phyloP scores from a whole-genome alignment of 495 filamentous ascomycete genomes.

The Articulospora tetracladia region DNA sequence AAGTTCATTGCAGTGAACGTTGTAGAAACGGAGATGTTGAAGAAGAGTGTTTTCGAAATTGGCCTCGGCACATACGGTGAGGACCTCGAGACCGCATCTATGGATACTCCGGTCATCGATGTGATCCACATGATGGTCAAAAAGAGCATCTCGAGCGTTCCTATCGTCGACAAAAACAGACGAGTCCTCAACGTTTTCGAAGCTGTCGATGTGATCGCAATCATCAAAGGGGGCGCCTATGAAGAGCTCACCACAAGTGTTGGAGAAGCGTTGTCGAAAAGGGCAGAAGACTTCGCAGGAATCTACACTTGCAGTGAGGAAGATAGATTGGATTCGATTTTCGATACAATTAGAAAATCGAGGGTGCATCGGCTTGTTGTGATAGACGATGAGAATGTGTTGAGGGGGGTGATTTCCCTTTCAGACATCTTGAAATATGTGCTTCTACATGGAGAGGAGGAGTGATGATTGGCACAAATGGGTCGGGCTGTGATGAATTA shows the following conservation, averaged over 20 bases:
- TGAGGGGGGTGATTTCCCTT: conserved; percentile 87
- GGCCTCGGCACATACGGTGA: conserved; percentile 74
- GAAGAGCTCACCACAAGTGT: conserved; percentile 85
- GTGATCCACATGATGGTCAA: conserved; percentile 94
- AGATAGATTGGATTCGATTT: conserved; percentile 91
- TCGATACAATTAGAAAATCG: conserved; percentile 93
- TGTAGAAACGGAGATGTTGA: conserved; percentile 79
- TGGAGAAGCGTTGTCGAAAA: conserved; percentile 84
- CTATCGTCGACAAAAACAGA: conserved; percentile 82
- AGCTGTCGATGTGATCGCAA: conserved; percentile 91
- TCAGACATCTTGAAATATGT: conserved; percentile 97
- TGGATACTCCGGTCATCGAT: conserved; percentile 92
- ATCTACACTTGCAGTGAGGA: conserved; percentile 94
- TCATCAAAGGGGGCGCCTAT: conserved; percentile 91
- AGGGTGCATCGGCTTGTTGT: conserved; percentile 90
- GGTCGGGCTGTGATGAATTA: conserved; percentile 16
- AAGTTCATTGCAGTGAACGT: conserved; percentile 99
- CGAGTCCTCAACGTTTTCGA: conserved; percentile 93
- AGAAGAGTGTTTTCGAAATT: conserved; percentile 84
- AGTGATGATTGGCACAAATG: conserved; percentile 43
- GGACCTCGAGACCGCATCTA: conserved; percentile 74
- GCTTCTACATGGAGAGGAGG: conserved; percentile 72
- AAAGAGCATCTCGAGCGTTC: conserved; percentile 89
- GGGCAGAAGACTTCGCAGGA: conserved; percentile 87
- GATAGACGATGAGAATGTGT: conserved; percentile 78